A percentile compares a stretch with the other conserved stretches of the same genome.
These are phyloP conservation scores for Gossypium ekmanianum DNA, from an alignment of 345 rosid species.

Conservation along the genomic window DNA sequence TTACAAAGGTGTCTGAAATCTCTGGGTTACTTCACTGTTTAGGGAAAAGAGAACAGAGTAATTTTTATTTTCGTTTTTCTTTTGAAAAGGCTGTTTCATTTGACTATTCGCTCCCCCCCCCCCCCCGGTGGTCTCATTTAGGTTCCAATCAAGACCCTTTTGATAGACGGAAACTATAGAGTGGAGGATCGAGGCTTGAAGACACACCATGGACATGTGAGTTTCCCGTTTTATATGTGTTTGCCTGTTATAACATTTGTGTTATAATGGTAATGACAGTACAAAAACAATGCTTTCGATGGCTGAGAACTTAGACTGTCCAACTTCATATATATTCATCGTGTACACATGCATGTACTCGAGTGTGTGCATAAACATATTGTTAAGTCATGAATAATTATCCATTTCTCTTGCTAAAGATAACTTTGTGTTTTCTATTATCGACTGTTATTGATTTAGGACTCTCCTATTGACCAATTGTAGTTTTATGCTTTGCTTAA, in stretches of 20 bases:
- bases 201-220: constrained; percentile 95
- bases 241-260: neutral
- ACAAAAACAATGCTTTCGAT: neutral
- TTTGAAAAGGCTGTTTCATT: neutral
- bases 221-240: constrained; percentile 22
- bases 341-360: neutral
- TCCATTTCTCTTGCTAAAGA: neutral
- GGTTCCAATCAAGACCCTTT: constrained; percentile 96
- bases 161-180: constrained; percentile 94
- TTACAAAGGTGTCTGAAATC: neutral
- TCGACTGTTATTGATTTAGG: neutral
- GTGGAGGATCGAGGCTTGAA: constrained; percentile 99
- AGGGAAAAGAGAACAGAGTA: neutral
- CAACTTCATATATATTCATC: neutral
- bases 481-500: neutral
- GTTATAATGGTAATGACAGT: neutral
- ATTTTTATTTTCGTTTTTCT: neutral
- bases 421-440: neutral
- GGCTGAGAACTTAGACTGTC: neutral
- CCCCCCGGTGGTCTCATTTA: constrained; percentile 17
- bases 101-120: neutral
- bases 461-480: constrained; percentile 1
- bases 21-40: neutral
- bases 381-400: neutral
- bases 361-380: neutral